Conservation (phyloP, 441 rosid species). For the Erodium chrysanthum region DNA sequence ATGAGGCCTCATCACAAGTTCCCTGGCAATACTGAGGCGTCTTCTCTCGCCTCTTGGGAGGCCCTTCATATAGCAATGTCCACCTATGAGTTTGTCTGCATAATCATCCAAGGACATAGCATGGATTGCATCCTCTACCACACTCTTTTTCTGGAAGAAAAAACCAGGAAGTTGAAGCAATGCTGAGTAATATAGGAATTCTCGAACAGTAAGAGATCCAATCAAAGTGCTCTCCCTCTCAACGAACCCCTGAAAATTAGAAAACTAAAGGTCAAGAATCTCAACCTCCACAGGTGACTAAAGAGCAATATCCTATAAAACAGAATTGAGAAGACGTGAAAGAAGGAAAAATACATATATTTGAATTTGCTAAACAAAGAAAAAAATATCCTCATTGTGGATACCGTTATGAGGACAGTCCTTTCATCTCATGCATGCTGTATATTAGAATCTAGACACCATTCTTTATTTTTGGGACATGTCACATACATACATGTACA, state of each 20-base stretch:
- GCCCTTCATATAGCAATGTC: constrained; percentile 95
- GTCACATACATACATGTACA: not conserved
- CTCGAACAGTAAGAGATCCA: constrained; percentile 89
- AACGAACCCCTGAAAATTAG: constrained; percentile 66
- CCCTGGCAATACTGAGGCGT: constrained; percentile 89
- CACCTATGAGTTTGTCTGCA: constrained; percentile 89
- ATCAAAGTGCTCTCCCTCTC: constrained; percentile 79
- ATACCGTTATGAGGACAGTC: too few relatives aligned
- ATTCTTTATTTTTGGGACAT: not conserved
- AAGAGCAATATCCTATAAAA: not conserved
- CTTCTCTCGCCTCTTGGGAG: constrained; percentile 87
- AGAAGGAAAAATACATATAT: not conserved
- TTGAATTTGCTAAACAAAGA: not conserved
- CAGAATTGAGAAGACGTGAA: not conserved
- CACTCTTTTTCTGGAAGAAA: constrained; percentile 73
- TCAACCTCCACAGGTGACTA: not conserved
- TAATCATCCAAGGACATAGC: constrained; percentile 89
- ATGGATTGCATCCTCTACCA: constrained; percentile 96
- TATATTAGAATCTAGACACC: not conserved
- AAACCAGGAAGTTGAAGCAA: constrained; percentile 95
- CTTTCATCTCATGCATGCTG: not conserved
- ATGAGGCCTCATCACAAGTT: constrained; percentile 94
- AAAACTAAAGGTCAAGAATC: constrained; percentile 13
- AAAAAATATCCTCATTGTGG: not conserved
- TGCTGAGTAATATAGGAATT: constrained; percentile 82